Base-by-base conservation (phyloP, 2,329 filamentous ascomycete genomes). In the Calycina marina region DNA sequence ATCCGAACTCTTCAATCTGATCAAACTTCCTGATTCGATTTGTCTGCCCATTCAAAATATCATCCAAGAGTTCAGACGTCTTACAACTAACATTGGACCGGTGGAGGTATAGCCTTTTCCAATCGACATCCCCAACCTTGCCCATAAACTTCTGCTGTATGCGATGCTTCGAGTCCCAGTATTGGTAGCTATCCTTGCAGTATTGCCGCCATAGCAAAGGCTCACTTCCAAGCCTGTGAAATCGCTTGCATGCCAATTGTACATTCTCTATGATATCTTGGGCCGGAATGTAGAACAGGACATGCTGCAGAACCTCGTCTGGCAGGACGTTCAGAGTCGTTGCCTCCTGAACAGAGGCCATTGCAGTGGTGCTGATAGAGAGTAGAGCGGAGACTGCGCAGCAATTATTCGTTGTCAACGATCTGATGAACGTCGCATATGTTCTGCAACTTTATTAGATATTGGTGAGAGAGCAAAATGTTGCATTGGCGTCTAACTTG, bases 251-350 rank as follows among this genome's bases (percentile, higher is more conserved):
- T 8, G 78, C 63, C 15, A 56, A 52, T 40, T 69, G 62, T 22
- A 75, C 46, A 35, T 48, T 54, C 10, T 43, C 32, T 24, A 74
- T 53, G 30, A 62, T 63, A 38, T 76, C 65, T 35, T 62, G 61
- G 43, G 66, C 77, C 49, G 62, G 56, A 26, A 67, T 53, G 49
- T 73, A 73, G 40, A 66, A 63, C 43, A 94, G 65, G 43, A 96
- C 79, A 32, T 76, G 68, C 51, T 83, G 73, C 46, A 96, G 65
- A 40, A 96, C 70, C 60, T 98, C 90, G 55, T 88, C 80, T 25
- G 86, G 86, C 25, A 54, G 48, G 12, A 31, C 18, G 11, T 31
- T 34, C 10, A 45, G 31, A 20, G 31, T 25, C n/a, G n/a, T n/a
- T n/a, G 22, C 20, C 24, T 35, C 14, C 17, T 15, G 15, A 12